A percentile compares a stretch with the other conserved stretches of the same genome.
Evolutionary conservation across 2,329 filamentous ascomycete genomes (phyloP).

Genomic region (Sclerotinia nivalis): DNA sequence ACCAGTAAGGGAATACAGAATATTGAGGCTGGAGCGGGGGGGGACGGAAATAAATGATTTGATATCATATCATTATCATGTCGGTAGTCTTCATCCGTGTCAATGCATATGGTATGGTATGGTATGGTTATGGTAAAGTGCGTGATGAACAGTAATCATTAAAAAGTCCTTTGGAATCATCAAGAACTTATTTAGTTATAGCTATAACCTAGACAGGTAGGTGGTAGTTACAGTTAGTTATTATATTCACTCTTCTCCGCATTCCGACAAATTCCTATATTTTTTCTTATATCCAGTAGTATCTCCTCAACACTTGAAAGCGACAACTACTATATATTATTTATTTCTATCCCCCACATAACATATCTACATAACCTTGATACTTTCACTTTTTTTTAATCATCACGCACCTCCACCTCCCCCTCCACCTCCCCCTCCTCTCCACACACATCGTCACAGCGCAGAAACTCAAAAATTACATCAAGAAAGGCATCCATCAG

Average conservation of each 20-base stretch:
- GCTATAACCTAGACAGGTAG: no score
- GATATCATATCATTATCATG: background rate
- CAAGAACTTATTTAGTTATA: background rate
- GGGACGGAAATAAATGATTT: background rate
- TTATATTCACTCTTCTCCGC: background rate
- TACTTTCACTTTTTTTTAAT: background rate
- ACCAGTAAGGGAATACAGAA: no score
- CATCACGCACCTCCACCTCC: background rate
- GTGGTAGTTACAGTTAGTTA: no score
- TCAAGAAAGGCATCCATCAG: background rate
- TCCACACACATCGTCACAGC: background rate
- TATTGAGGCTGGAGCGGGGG: background rate
- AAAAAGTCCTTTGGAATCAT: background rate
- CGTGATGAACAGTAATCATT: background rate
- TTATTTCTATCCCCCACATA: background rate
- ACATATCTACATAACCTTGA: no score
- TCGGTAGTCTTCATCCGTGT: constrained; percentile 6
- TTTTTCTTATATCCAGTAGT: background rate
- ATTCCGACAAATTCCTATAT: background rate
- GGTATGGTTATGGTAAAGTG: no score
- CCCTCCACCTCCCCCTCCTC: background rate
- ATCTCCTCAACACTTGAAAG: background rate
- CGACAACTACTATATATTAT: background rate
- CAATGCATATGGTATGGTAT: background rate
- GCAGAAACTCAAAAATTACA: background rate